Base-by-base conservation (phyloP, 208 protist genomes). In the Leishmania major region DNA sequence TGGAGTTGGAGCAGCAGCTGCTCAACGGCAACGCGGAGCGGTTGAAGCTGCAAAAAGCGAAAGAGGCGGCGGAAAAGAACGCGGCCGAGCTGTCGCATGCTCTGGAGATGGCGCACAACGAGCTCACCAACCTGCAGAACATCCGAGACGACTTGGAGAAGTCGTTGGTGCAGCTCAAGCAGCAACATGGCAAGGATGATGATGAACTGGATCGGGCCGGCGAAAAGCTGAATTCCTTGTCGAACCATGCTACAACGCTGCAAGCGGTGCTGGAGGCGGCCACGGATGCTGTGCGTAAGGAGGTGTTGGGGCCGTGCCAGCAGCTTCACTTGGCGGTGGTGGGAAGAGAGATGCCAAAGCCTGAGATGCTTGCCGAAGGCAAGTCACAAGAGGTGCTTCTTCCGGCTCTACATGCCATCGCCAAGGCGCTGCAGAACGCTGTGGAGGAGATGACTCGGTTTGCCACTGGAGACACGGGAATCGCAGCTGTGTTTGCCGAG, bases 1-100 rank as follows among this genome's bases (percentile, higher is more conserved):
- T 79, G 11, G 69, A 85, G 79, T 25, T 81, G 25, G 81, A 86
- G 47, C 77, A 79, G 22, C 62, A 88, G 70, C 78, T 89, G 72
- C 78, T 19, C 11, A 47, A 62, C 43, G 28, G 35, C 25, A 73
- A 78, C 13, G 77, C 60, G 53, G n/a, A 37, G 49, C 78, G 22
- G 47, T 62, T 49, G 22, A 71, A 71, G 70, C 10, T 73, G 79
- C 79, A 81, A 66, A 37, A 59, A 51, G 79, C 31, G 53, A 51
- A 15, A 25, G 53, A 64, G 49, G 35, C 49, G n/a, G 47, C 62
- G 55, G 70, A 83, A 55, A n/a, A 70, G 75, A 40, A 19, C 7
- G 55, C 51, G 37, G 43, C 37, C 8, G 49, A 62, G 28, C 55
- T 83, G 49, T 75, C 77, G 25, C 28, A 37, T 31, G 76, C 75